Conservation (phyloP, 805 yeast species). For the Nadsonia fulvescens region DNA sequence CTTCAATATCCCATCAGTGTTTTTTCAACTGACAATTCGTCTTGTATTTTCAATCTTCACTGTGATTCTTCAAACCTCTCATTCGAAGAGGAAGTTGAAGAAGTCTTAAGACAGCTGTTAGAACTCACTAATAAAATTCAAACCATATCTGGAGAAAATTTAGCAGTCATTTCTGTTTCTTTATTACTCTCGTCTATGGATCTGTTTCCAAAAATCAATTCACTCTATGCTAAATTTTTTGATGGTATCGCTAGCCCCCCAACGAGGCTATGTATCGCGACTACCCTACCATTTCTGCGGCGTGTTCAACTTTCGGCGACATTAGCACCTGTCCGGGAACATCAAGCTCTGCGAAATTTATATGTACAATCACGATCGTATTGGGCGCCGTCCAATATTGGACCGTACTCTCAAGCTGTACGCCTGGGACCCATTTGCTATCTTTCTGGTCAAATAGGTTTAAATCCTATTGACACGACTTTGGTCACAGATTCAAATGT, state of each 20-base stretch:
- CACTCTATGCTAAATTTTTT: constrained; percentile 40
- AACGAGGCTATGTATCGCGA: constrained; percentile 68
- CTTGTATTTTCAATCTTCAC: constrained; percentile 1
- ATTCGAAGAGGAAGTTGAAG: constrained; percentile 7
- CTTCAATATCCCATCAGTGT: too few species aligned
- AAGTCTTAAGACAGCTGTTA: constrained; percentile 7
- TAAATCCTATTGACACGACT: constrained; percentile 55
- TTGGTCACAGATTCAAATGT: constrained; percentile 17
- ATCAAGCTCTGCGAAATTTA: constrained; percentile 51
- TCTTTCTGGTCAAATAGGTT: constrained; percentile 84
- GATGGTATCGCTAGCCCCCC: constrained; percentile 51
- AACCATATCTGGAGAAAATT: constrained; percentile 8
- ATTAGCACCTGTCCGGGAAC: constrained; percentile 14
- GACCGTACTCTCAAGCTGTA: constrained; percentile 86
- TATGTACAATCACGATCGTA: constrained; percentile 87
- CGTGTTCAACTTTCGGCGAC: constrained; percentile 45
- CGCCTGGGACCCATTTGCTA: constrained; percentile 33
- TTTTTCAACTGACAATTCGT: too few species aligned
- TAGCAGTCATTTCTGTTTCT: constrained; percentile 18
- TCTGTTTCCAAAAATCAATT: constrained; percentile 43
- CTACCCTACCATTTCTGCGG: constrained; percentile 24
- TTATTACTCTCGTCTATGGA: constrained; percentile 46
- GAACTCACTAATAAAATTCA: constrained; percentile 1
- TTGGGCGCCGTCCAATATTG: constrained; percentile 98
- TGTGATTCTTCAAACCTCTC: too few species aligned